A percentile compares a stretch with the other conserved stretches of the same genome.
These are phyloP conservation scores for Medicago lupulina DNA, from an alignment of 306 rosid species.

Conservation along the genomic window DNA sequence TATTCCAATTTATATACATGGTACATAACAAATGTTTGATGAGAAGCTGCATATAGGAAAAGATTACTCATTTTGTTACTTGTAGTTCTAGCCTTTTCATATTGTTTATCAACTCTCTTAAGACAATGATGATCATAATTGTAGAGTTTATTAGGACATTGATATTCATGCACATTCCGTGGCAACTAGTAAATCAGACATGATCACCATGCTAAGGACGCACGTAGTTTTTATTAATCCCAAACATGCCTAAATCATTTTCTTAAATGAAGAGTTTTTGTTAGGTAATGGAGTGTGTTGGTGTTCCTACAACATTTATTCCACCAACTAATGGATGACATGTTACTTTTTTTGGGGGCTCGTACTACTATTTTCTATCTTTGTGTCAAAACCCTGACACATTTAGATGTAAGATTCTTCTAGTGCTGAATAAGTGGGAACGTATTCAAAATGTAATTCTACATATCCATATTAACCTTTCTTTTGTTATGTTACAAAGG, in stretches of 20 bases:
- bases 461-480: not conserved
- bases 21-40: not conserved
- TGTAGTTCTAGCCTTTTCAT: conserved; percentile 10
- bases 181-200: conserved; percentile 23
- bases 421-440: not conserved
- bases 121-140: not conserved
- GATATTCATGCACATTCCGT: not conserved
- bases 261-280: conserved; percentile 19
- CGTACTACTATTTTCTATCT: not conserved
- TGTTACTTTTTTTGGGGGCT: not conserved
- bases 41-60: conserved; percentile 19
- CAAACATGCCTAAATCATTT: not conserved
- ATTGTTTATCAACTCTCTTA: conserved; percentile 29
- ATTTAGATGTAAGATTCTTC: conserved; percentile 2
- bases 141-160: not conserved
- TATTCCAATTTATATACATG: not conserved
- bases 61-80: conserved; percentile 11
- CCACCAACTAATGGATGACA: conserved; percentile 10
- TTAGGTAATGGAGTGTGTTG: not conserved
- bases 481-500: not conserved
- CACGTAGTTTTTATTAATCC: not conserved
- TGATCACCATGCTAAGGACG: not conserved
- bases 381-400: not conserved
- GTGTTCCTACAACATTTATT: conserved; percentile 3
- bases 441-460: not conserved